Conservation (phyloP, 108 stramenopile species). For the Pseudonitzschia multiseries region DNA sequence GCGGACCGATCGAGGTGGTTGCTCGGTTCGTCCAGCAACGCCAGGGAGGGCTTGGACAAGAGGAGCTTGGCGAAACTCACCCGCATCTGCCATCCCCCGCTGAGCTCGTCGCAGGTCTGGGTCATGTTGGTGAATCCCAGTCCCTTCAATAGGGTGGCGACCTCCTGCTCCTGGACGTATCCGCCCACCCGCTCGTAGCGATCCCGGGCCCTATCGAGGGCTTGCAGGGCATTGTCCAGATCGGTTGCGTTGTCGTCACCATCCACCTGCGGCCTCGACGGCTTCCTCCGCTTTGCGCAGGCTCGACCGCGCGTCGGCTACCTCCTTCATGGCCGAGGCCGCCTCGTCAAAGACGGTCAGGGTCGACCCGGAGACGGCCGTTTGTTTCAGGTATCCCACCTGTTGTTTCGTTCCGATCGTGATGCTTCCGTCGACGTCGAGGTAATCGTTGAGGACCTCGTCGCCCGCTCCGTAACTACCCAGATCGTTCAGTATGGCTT, state of each 20-base stretch:
- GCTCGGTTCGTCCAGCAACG: slow-evolving; percentile 87
- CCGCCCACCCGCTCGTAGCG: slow-evolving; percentile 80
- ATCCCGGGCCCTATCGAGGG: slow-evolving; percentile 56
- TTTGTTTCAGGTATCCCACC: slow-evolving; percentile 80
- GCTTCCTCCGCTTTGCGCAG: not conserved
- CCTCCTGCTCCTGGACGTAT: slow-evolving; percentile 84
- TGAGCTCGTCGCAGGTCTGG: slow-evolving; percentile 74
- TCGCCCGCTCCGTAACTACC: not conserved
- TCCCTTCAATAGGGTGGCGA: slow-evolving; percentile 80
- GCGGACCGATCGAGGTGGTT: slow-evolving; percentile 80
- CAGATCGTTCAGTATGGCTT: slow-evolving; percentile 72
- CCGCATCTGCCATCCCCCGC: slow-evolving; percentile 95
- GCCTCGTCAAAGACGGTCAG: slow-evolving; percentile 89
- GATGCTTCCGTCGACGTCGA: slow-evolving; percentile 28
- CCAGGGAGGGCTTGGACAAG: slow-evolving; percentile 74
- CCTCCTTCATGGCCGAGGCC: slow-evolving; percentile 79
- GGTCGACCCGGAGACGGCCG: slow-evolving; percentile 84
- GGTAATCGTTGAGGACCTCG: not conserved
- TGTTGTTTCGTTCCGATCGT: slow-evolving; percentile 31
- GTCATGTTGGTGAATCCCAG: slow-evolving; percentile 81
- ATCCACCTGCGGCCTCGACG: slow-evolving; percentile 28
- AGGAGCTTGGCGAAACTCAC: slow-evolving; percentile 87
- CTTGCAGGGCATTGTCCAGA: slow-evolving; percentile 63
- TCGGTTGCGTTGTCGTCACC: slow-evolving; percentile 50
- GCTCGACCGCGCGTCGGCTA: slow-evolving; percentile 41